Percentiles rank a stretch among this genome's conserved stretches.
These are phyloP conservation scores for Exophiala viscosa DNA, from an alignment of 2,329 filamentous ascomycete genomes.

Conservation along the genomic window DNA sequence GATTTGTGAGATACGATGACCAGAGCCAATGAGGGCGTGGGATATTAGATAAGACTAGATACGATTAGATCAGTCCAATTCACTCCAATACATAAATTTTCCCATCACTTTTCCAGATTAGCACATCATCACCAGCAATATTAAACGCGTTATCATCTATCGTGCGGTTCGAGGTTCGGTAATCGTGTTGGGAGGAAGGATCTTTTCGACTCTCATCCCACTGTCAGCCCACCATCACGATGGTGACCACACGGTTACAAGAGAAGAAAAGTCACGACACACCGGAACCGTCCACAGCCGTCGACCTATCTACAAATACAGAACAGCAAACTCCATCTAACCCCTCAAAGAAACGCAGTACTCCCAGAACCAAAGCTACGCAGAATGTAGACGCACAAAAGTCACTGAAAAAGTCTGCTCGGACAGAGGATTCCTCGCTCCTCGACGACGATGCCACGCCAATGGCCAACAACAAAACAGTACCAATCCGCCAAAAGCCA, in stretches of 20 bases:
- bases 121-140: neutral
- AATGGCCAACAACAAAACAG: neutral
- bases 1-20: too few relatives aligned
- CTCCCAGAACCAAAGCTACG: neutral
- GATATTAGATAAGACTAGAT: too few relatives aligned
- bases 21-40: too few relatives aligned
- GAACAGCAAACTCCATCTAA: neutral
- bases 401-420: neutral
- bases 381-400: neutral
- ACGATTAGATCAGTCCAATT: too few relatives aligned
- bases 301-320: neutral
- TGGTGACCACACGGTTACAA: conserved; percentile 19
- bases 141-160: too few relatives aligned
- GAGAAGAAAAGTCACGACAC: conserved; percentile 6
- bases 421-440: neutral
- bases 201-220: neutral
- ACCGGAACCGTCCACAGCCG: neutral
- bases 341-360: neutral
- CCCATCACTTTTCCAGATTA: neutral
- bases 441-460: neutral
- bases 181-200: neutral
- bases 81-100: too few relatives aligned
- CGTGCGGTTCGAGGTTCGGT: neutral
- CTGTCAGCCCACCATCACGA: neutral
- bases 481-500: neutral